These are phyloP conservation scores for Xylaria sp. DNA, from an alignment of 2,329 filamentous ascomycete species.

Conservation along the genomic window DNA sequence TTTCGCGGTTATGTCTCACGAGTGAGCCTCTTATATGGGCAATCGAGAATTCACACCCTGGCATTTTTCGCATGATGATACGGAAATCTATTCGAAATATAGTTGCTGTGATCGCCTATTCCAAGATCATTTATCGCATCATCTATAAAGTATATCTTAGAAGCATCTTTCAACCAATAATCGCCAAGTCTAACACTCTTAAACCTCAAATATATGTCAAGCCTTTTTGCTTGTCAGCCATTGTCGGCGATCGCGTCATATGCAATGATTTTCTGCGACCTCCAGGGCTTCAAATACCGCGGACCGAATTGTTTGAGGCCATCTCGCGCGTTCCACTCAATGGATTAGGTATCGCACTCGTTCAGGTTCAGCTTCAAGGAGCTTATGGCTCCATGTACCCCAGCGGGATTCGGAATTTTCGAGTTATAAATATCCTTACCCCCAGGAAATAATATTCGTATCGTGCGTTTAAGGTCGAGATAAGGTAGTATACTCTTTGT, in stretches of 20 bases:
- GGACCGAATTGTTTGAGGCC: neutral
- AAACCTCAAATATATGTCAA: neutral
- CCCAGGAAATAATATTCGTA: neutral
- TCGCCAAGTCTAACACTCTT: neutral
- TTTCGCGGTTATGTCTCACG: neutral
- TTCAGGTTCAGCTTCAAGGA: constrained; percentile 1
- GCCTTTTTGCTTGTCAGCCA: neutral
- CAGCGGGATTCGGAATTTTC: neutral
- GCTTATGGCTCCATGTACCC: neutral
- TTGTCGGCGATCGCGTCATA: neutral
- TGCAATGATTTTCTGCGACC: neutral
- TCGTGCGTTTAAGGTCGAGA: neutral
- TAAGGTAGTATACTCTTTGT: neutral
- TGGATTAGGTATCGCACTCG: constrained; percentile 1
- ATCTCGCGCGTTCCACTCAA: neutral
- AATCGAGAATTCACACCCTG: constrained; percentile 6
- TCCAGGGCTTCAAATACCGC: neutral
- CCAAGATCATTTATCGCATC: neutral
- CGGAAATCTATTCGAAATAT: constrained; percentile 7
- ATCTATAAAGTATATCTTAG: too few species aligned
- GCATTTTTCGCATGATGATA: constrained; percentile 2
- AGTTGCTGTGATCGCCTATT: neutral
- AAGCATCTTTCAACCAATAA: too few species aligned
- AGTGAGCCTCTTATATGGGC: constrained; percentile 3
- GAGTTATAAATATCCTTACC: too few species aligned